Evolutionary conservation across 495 filamentous ascomycete genomes (phyloP).

Genomic region (Penicillium paradoxum): DNA sequence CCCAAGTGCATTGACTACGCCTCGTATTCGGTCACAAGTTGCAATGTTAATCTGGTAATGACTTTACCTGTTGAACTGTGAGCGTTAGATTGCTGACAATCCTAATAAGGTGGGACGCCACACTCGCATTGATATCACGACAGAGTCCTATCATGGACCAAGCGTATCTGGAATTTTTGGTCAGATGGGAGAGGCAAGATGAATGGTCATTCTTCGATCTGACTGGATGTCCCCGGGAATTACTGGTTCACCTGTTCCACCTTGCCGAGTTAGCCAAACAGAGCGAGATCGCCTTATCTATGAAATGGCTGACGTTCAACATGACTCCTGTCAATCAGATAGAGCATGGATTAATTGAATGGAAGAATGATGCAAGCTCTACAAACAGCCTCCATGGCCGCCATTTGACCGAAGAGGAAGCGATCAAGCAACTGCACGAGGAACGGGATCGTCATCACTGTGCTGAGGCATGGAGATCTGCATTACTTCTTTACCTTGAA

Average conservation of each 20-base stretch:
- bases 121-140: conserved; percentile 22
- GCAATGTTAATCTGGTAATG: conserved; percentile 24
- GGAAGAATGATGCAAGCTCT: conserved; percentile 1
- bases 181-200: conserved; percentile 10
- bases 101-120: conserved; percentile 25
- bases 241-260: conserved; percentile 16
- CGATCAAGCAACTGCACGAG: conserved; percentile 18
- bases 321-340: conserved; percentile 14
- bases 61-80: not conserved
- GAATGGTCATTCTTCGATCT: conserved; percentile 28
- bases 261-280: conserved; percentile 19
- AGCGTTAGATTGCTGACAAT: not conserved
- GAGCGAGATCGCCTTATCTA: conserved; percentile 17
- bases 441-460: conserved; percentile 27
- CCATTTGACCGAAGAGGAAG: not conserved
- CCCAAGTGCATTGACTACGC: not conserved
- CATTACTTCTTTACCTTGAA: conserved; percentile 27
- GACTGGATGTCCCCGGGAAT: conserved; percentile 21
- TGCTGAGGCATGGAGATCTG: conserved; percentile 27
- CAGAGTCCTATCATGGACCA: conserved; percentile 18
- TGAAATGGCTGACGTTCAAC: conserved; percentile 27
- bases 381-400: not conserved
- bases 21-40: conserved; percentile 19
- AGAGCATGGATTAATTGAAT: conserved; percentile 9
- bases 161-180: conserved; percentile 13